phyloP scores from a whole-genome alignment of 73 alveolate species.

The Symbiodinium natans region DNA sequence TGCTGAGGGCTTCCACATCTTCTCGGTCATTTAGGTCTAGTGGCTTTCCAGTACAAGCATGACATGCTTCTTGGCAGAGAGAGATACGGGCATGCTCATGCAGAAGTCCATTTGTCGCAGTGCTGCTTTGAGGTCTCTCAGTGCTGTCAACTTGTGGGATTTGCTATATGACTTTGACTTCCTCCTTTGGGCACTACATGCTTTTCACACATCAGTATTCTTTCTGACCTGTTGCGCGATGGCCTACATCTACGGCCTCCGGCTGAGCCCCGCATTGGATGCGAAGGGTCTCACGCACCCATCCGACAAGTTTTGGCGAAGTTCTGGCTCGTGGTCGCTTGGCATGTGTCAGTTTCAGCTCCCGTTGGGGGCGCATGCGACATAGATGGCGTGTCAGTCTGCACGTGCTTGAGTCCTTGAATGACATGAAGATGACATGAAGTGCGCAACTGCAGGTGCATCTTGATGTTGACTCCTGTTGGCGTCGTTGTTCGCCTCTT shows the following conservation, averaged over 20 bases:
- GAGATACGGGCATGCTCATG: not conserved
- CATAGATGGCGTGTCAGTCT: not conserved
- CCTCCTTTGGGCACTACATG: conserved; percentile 74
- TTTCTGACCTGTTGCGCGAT: conserved; percentile 76
- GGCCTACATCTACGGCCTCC: conserved; percentile 90
- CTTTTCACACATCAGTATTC: conserved; percentile 66
- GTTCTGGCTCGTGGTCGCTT: conserved; percentile 73
- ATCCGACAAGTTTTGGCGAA: conserved; percentile 74
- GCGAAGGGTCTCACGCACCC: conserved; percentile 80
- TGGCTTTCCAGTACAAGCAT: conserved; percentile 76
- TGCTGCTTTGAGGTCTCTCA: conserved; percentile 15
- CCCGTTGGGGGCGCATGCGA: not conserved
- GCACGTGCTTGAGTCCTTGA: not conserved
- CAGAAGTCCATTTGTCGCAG: not conserved
- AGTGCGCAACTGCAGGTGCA: conserved; percentile 32
- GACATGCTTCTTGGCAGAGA: conserved; percentile 14
- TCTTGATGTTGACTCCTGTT: conserved; percentile 79
- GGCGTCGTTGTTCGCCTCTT: conserved; percentile 72
- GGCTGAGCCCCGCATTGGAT: conserved; percentile 83
- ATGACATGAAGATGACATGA: not conserved
- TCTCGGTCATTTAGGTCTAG: not conserved
- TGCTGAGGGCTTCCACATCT: not conserved
- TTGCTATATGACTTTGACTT: conserved; percentile 61
- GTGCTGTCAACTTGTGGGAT: conserved; percentile 19
- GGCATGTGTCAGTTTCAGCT: not conserved